A percentile compares a stretch with the other conserved stretches of the same genome.
Conservation (phyloP, 2,329 filamentous ascomycete species). For the Venturia nashicola region DNA sequence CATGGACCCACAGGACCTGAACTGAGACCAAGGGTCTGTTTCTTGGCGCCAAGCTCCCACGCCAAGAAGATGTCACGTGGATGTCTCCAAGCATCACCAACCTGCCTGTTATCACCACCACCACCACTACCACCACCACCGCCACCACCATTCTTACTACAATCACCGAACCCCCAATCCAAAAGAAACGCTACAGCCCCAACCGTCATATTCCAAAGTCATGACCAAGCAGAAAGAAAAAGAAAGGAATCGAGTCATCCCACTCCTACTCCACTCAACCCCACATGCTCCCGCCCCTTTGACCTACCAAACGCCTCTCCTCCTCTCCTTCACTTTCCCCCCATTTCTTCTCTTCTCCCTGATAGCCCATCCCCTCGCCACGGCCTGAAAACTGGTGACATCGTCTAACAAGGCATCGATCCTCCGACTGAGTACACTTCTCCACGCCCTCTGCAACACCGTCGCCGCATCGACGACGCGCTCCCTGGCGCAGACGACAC, state of each 20-base stretch:
- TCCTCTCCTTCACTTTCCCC: constrained; percentile 21
- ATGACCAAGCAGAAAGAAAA: neutral
- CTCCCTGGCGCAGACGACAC: constrained; percentile 32
- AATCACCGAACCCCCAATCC: too few relatives aligned
- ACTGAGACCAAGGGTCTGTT: too few relatives aligned
- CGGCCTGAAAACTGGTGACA: constrained; percentile 29
- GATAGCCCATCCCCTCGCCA: constrained; percentile 28
- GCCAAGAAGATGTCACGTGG: too few relatives aligned
- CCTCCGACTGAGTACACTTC: constrained; percentile 23
- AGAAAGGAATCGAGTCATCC: too few relatives aligned
- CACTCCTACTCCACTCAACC: too few relatives aligned
- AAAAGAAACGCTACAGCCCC: neutral
- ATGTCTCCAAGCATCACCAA: too few relatives aligned
- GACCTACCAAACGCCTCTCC: constrained; percentile 24
- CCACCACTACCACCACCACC: too few relatives aligned
- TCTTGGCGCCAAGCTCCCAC: too few relatives aligned
- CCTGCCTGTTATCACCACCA: too few relatives aligned
- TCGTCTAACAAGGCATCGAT: constrained; percentile 23
- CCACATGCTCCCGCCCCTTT: too few relatives aligned
- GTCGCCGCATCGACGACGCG: constrained; percentile 29
- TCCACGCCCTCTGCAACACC: constrained; percentile 33
- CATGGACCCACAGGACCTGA: too few relatives aligned
- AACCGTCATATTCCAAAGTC: neutral
- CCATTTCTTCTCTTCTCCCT: constrained; percentile 13
- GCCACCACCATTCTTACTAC: too few relatives aligned